Evolutionary conservation across 2,329 filamentous ascomycete species (phyloP).

Genomic region (Pseudogymnoascus sp.): DNA sequence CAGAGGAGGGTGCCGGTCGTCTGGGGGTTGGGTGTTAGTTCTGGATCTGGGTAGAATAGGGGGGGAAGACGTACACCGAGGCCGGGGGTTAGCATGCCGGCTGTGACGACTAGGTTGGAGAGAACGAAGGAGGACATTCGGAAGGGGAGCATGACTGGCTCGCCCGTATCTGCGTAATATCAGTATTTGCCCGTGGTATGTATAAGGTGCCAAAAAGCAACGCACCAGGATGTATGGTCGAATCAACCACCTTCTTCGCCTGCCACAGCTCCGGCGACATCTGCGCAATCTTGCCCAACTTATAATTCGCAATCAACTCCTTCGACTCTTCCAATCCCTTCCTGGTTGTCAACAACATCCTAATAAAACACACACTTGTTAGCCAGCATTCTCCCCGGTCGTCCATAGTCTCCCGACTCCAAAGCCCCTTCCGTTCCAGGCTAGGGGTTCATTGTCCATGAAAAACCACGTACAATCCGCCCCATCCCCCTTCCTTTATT

Average conservation of each 20-base stretch:
- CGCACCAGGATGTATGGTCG: constrained; percentile 88
- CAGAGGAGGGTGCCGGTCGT: constrained; percentile 81
- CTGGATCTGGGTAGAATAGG: not conserved
- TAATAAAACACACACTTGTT: constrained; percentile 32
- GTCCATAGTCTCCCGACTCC: not conserved
- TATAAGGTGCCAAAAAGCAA: constrained; percentile 1
- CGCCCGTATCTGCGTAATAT: constrained; percentile 65
- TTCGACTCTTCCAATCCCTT: constrained; percentile 81
- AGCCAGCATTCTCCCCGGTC: not conserved
- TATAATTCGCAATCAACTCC: constrained; percentile 72
- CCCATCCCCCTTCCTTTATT: constrained; percentile 9
- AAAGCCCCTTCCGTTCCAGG: not conserved
- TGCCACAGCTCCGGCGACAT: constrained; percentile 92
- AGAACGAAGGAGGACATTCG: constrained; percentile 95
- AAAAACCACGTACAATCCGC: constrained; percentile 17
- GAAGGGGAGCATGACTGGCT: constrained; percentile 87
- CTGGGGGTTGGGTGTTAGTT: constrained; percentile 30
- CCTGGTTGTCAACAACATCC: constrained; percentile 75
- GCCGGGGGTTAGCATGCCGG: constrained; percentile 90
- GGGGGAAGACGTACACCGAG: constrained; percentile 51
- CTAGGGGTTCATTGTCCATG: constrained; percentile 20
- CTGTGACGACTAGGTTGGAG: constrained; percentile 89
- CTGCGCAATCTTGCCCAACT: constrained; percentile 65
- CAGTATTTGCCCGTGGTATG: constrained; percentile 13
- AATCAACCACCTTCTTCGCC: constrained; percentile 95